Evolutionary conservation across 148 eudicot species (phyloP).

Genomic region (Rhododendron kiyosumense): DNA sequence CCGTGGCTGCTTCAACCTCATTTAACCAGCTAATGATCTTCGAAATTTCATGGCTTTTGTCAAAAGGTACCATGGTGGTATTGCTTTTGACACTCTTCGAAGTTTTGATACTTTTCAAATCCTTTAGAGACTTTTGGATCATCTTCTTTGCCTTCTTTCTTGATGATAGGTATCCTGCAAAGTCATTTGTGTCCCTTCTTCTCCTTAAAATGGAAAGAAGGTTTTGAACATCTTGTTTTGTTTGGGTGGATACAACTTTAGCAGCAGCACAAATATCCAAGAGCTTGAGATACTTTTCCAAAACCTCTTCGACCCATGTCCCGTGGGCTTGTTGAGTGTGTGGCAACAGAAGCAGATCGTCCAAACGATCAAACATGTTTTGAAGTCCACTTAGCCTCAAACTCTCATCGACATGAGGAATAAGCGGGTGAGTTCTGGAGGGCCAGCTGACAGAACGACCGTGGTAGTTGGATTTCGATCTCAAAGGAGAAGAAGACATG

Average conservation of each 20-base stretch:
- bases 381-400: background rate
- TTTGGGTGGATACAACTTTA: slow-evolving; percentile 26
- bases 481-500: slow-evolving; percentile 4
- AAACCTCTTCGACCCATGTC: slow-evolving; percentile 7
- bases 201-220: slow-evolving; percentile 38
- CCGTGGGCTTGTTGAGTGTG: slow-evolving; percentile 10
- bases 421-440: slow-evolving; percentile 7
- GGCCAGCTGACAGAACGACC: slow-evolving; percentile 25
- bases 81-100: background rate
- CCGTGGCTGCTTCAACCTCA: slow-evolving; percentile 18
- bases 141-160: slow-evolving; percentile 31
- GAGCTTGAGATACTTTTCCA: slow-evolving; percentile 38
- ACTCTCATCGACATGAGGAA: slow-evolving; percentile 18
- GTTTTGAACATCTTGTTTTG: slow-evolving; percentile 31
- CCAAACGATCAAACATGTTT: slow-evolving; percentile 12
- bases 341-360: slow-evolving; percentile 18
- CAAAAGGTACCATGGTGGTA: background rate
- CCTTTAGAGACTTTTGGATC: slow-evolving; percentile 3
- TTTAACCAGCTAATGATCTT: slow-evolving; percentile 1
- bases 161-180: slow-evolving; percentile 16
- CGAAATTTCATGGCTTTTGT: background rate
- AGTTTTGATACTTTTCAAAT: background rate
- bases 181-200: slow-evolving; percentile 24
- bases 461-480: background rate
- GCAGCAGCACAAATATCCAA: slow-evolving; percentile 41